phyloP scores from a whole-genome alignment of 192 early-diverging fungal species.

The Diversispora eburnea region DNA sequence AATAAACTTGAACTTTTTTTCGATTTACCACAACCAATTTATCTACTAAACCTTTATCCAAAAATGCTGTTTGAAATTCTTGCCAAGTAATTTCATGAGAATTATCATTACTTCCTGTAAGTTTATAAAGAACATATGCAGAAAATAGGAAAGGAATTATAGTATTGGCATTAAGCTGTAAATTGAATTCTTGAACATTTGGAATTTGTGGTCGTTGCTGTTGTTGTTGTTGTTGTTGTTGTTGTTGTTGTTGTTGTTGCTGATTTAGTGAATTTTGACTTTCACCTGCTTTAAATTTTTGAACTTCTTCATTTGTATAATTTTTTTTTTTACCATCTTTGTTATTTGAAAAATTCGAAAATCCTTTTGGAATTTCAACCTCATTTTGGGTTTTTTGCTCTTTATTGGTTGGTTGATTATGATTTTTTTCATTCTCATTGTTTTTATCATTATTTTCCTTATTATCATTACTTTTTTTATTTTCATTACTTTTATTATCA shows the following conservation, averaged over 20 bases:
- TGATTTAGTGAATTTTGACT: conserved; percentile 29
- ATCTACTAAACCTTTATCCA: conserved; percentile 92
- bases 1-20: conserved; percentile 74
- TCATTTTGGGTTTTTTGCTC: conserved; percentile 32
- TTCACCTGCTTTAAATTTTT: conserved; percentile 25
- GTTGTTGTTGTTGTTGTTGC: conserved; percentile 6
- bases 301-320: background rate
- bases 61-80: conserved; percentile 82
- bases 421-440: no score
- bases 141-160: conserved; percentile 43
- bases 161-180: conserved; percentile 44
- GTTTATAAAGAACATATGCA: conserved; percentile 50
- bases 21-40: conserved; percentile 86
- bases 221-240: background rate
- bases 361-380: conserved; percentile 58
- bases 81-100: conserved; percentile 86
- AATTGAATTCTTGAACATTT: conserved; percentile 34
- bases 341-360: conserved; percentile 68
- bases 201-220: conserved; percentile 42
- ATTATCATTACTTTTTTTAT: no score
- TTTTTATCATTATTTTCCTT: no score
- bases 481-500: no score
- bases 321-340: conserved; percentile 4
- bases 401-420: background rate
- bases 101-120: conserved; percentile 44